Conservation (phyloP, 306 rosid genomes). For the Trifolium dubium region DNA sequence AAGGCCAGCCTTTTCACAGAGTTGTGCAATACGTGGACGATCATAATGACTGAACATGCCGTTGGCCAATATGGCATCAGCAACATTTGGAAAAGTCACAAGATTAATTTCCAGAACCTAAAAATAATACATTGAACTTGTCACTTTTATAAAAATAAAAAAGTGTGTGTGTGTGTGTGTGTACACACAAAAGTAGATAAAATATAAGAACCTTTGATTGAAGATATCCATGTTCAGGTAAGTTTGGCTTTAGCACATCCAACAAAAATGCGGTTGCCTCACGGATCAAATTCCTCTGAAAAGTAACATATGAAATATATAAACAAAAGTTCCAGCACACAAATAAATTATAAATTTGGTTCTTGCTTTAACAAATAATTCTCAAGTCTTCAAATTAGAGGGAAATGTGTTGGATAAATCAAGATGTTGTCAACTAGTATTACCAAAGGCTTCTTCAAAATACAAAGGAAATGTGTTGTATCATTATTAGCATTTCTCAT, state of each 20-base stretch:
- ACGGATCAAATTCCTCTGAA: slow-evolving; percentile 90
- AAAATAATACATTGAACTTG: slow-evolving; percentile 26
- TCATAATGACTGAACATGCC: slow-evolving; percentile 98
- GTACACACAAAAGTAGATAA: background rate
- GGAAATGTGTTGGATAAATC: slow-evolving; percentile 1
- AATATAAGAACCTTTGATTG: slow-evolving; percentile 75
- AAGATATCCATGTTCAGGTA: slow-evolving; percentile 86
- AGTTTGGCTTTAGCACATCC: slow-evolving; percentile 94
- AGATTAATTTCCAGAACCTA: slow-evolving; percentile 97
- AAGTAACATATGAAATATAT: slow-evolving; percentile 33
- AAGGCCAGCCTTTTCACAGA: slow-evolving; percentile 93
- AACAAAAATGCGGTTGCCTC: slow-evolving; percentile 93
- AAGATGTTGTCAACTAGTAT: slow-evolving; percentile 32
- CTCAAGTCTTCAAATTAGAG: slow-evolving; percentile 1
- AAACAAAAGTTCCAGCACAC: slow-evolving; percentile 24
- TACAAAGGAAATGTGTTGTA: background rate
- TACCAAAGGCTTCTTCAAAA: slow-evolving; percentile 12
- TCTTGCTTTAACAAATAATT: slow-evolving; percentile 16
- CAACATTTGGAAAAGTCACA: slow-evolving; percentile 96
- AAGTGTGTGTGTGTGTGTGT: too few species aligned
- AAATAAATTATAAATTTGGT: background rate
- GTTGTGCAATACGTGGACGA: slow-evolving; percentile 92
- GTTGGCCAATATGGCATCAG: slow-evolving; percentile 95
- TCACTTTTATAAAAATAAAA: background rate
- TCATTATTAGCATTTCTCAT: slow-evolving; percentile 1